Evolutionary conservation across 1,284 basidiomycete genomes (phyloP), one percentile per base, ranked within the genome.

Genomic region (Tremellales sp.): DNA sequence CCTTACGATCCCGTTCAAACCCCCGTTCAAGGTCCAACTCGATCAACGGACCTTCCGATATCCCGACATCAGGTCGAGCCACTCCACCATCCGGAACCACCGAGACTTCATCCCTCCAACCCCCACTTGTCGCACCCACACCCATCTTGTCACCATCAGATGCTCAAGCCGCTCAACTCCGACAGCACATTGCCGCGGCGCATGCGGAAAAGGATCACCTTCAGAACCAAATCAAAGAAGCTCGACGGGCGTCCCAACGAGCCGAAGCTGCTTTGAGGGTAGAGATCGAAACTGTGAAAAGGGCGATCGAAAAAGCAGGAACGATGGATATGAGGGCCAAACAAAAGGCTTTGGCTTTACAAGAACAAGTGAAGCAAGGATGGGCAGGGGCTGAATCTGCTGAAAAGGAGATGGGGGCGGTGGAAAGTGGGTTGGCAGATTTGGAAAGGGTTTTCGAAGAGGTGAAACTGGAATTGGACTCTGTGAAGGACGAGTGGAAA

Each of bases 341-440:
- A 52, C 73, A 75, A 44, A 75, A 75, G 51, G 65, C 68, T 27
- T 51, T 75, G 24, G 73, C 73, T 4, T 47, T 73, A 24, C 72
- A 75, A 51, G 72, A 75, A 49, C 73, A 75, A 51, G 73, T 73
- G 42, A 75, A 75, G 52, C 73, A 75, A 51, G 73, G 64, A 6
- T 70, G 67, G 60, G 68, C 69, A 1, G 72, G 59, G 0, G 66
- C 72, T 0, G 68, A 72, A 40, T 43, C 59, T 3, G 69, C 71
- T 2, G 70, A 70, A 35, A 54, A 59, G 35, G 68, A 74, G 51
- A 53, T 64, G 4, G 55, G 42, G 11, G 56, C 51, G 10, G 67
- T 73, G 11, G 61, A 68, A 45, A 52, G 37, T 8, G 61, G 62
- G 12, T 51, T 70, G 52, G 62, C 51, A 2, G 61, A 58, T 5